Evolutionary conservation across 2,329 filamentous ascomycete genomes (phyloP).

Genomic region (Mycosphaerella sp.): DNA sequence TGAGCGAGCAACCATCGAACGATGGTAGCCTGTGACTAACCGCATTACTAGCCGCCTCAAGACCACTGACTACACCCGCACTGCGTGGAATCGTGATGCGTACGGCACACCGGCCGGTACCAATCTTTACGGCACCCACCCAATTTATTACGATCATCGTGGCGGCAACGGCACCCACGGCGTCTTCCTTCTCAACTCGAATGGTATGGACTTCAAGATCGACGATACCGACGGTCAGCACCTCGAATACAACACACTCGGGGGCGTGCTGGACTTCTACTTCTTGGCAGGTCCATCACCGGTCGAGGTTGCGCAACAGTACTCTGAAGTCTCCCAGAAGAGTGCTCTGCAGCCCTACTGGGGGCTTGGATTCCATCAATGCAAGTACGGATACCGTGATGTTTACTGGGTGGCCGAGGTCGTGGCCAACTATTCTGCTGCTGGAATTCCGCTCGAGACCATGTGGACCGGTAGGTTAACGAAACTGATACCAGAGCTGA

Average conservation of each 20-base stretch:
- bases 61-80: slow-evolving; percentile 63
- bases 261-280: slow-evolving; percentile 65
- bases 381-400: slow-evolving; percentile 48
- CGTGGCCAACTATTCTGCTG: slow-evolving; percentile 57
- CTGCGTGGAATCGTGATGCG: slow-evolving; percentile 63
- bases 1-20: slow-evolving; percentile 12
- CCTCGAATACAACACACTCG: slow-evolving; percentile 72
- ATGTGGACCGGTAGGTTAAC: slow-evolving; percentile 60
- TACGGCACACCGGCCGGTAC: slow-evolving; percentile 54
- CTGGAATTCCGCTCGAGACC: slow-evolving; percentile 62
- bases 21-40: neutral
- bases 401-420: slow-evolving; percentile 61
- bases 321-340: slow-evolving; percentile 46
- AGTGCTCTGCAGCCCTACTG: slow-evolving; percentile 49
- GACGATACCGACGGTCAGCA: slow-evolving; percentile 60
- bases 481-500: no score
- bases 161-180: slow-evolving; percentile 51
- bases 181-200: slow-evolving; percentile 65
- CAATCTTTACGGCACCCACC: slow-evolving; percentile 69
- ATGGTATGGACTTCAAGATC: slow-evolving; percentile 71
- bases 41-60: slow-evolving; percentile 43
- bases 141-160: slow-evolving; percentile 69
- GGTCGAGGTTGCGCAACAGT: slow-evolving; percentile 45
- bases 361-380: slow-evolving; percentile 50
- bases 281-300: slow-evolving; percentile 47